A percentile compares a stretch with the other conserved stretches of the same genome.
Conservation (phyloP, 129 eudicot species). For the Rutidosis leptorrhynchoides region DNA sequence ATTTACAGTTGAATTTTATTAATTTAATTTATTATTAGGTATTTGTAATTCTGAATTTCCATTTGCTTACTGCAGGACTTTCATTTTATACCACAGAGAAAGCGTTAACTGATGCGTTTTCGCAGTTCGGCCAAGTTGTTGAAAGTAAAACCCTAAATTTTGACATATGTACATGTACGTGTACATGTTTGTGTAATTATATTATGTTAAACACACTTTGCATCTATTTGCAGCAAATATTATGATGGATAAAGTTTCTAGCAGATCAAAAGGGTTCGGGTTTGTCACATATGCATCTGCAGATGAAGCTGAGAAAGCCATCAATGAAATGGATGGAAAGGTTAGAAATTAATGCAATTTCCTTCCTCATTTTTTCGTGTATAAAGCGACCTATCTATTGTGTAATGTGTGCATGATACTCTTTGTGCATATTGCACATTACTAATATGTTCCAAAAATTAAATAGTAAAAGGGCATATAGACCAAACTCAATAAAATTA, state of each 20-base stretch:
- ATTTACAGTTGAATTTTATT: too few species aligned
- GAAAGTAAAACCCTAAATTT: slow-evolving; percentile 40
- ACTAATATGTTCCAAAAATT: neutral
- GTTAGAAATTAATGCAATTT: slow-evolving; percentile 21
- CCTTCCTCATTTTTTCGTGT: neutral
- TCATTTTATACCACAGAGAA: slow-evolving; percentile 82
- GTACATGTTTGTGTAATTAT: neutral
- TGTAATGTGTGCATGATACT: neutral
- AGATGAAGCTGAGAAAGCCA: slow-evolving; percentile 80
- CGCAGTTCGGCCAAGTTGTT: slow-evolving; percentile 81
- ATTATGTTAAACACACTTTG: neutral
- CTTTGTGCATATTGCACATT: neutral
- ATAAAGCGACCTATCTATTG: neutral
- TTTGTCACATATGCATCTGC: slow-evolving; percentile 82
- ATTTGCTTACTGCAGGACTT: slow-evolving; percentile 48
- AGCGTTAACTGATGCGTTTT: slow-evolving; percentile 63
- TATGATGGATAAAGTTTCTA: slow-evolving; percentile 69
- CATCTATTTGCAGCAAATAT: slow-evolving; percentile 48
- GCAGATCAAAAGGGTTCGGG: slow-evolving; percentile 86
- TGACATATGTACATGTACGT: neutral
- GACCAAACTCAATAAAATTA: neutral
- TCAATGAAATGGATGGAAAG: slow-evolving; percentile 78
- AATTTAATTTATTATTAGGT: too few species aligned
- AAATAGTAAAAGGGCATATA: neutral
- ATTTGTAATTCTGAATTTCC: neutral